Evolutionary conservation across 495 filamentous ascomycete species (phyloP).

Genomic region (Aspergillus haitiensis): DNA sequence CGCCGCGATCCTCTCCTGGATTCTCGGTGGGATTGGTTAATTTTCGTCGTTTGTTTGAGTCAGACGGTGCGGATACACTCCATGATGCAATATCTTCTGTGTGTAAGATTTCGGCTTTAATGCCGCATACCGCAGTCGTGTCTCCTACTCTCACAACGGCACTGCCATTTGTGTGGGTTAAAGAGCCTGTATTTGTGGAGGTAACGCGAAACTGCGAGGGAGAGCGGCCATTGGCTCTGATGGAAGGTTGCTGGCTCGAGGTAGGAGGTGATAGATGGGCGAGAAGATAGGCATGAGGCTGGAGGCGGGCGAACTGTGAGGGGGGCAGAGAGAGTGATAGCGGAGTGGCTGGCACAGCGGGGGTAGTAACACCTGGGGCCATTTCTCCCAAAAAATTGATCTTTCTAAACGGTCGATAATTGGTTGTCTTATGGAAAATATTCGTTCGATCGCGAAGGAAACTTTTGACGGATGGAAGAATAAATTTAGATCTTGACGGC

Average conservation of each 20-base stretch:
- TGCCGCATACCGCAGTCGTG: slow-evolving; percentile 87
- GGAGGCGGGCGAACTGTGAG: slow-evolving; percentile 83
- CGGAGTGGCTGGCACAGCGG: slow-evolving; percentile 28
- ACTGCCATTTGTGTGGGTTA: slow-evolving; percentile 85
- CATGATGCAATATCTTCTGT: slow-evolving; percentile 67
- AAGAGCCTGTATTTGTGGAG: slow-evolving; percentile 70
- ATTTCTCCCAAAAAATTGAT: slow-evolving; percentile 16
- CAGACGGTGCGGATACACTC: slow-evolving; percentile 40
- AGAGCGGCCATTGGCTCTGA: slow-evolving; percentile 75
- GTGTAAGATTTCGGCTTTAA: slow-evolving; percentile 81
- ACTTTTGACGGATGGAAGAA: slow-evolving; percentile 5
- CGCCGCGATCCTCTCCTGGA: slow-evolving; percentile 22
- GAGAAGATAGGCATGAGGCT: slow-evolving; percentile 84
- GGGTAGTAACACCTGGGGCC: slow-evolving; percentile 27
- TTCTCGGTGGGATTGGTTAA: slow-evolving; percentile 25
- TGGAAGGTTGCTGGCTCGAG: slow-evolving; percentile 52
- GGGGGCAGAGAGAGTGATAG: slow-evolving; percentile 70
- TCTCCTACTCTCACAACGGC: slow-evolving; percentile 85
- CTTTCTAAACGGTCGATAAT: neutral
- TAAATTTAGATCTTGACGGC: slow-evolving; percentile 34
- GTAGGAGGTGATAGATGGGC: slow-evolving; percentile 71
- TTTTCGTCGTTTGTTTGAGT: slow-evolving; percentile 35
- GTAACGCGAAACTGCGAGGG: slow-evolving; percentile 67
- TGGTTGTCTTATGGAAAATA: neutral
- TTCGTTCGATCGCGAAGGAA: neutral